Percentiles rank a stretch among this genome's conserved stretches.
Evolutionary conservation across 305 asterid species (phyloP).

Genomic region (Fraxinus dipetala): DNA sequence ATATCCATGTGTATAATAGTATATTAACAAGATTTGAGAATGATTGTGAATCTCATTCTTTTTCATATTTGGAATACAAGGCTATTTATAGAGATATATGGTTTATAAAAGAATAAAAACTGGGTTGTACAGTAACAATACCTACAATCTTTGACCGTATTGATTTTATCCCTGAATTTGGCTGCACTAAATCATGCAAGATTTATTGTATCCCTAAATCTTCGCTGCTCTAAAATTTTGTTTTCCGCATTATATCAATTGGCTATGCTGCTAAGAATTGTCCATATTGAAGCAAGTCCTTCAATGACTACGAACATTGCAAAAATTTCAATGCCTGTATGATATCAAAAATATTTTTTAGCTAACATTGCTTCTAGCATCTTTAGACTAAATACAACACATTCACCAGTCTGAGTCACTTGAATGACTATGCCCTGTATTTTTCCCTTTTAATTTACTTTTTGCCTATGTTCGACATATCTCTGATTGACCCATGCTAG

Average conservation of each 20-base stretch:
- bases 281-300: background rate
- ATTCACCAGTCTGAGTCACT: background rate
- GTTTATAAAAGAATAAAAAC: background rate
- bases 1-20: background rate
- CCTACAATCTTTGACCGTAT: background rate
- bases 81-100: background rate
- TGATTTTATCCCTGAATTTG: background rate
- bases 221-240: background rate
- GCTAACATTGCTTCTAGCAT: background rate
- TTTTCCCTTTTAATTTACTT: background rate
- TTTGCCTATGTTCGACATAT: background rate
- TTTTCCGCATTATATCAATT: background rate
- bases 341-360: constrained; percentile 2
- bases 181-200: background rate
- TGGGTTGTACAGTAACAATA: background rate
- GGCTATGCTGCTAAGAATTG: background rate
- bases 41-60: background rate
- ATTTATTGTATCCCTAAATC: background rate
- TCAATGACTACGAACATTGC: background rate
- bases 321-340: background rate
- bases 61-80: background rate
- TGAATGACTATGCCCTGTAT: constrained; percentile 6
- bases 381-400: background rate
- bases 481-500: background rate
- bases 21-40: background rate